phyloP scores from a whole-genome alignment of 805 yeast genomes.

The Wickerhamiella domercqiae region DNA sequence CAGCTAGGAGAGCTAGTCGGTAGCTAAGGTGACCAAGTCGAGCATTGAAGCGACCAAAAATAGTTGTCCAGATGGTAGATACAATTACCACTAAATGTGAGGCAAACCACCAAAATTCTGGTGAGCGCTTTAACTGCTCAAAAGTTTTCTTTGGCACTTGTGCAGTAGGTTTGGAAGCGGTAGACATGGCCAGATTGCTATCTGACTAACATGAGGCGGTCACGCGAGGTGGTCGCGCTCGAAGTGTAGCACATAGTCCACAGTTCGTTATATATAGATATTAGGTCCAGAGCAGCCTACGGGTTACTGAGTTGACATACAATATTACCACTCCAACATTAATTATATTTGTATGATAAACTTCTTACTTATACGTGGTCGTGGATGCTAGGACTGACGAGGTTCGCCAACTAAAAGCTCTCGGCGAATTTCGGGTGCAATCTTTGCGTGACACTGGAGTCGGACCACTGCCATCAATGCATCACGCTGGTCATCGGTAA shows the following conservation, averaged over 20 bases:
- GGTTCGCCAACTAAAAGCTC: conserved; percentile 68
- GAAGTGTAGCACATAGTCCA: too few species aligned
- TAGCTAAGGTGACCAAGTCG: conserved; percentile 35
- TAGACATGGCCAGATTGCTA: neutral
- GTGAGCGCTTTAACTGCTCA: conserved; percentile 15
- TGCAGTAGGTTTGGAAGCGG: conserved; percentile 1
- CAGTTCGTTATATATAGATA: too few species aligned
- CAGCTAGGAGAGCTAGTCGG: conserved; percentile 44
- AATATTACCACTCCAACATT: too few species aligned
- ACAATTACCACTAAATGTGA: conserved; percentile 15
- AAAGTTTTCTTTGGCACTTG: neutral
- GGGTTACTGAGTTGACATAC: too few species aligned
- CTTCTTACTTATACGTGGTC: too few species aligned
- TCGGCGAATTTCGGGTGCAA: conserved; percentile 89
- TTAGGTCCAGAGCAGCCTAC: too few species aligned
- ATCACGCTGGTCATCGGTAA: conserved; percentile 97
- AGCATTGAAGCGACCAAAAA: conserved; percentile 14
- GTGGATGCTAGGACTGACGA: too few species aligned
- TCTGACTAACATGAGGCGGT: too few species aligned
- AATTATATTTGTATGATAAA: too few species aligned
- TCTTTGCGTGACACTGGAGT: conserved; percentile 73
- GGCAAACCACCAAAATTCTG: conserved; percentile 19
- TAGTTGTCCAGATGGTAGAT: conserved; percentile 8
- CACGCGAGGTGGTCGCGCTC: too few species aligned
- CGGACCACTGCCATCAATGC: conserved; percentile 80